Base-by-base conservation (phyloP, 495 filamentous ascomycete species). In the Patellaria atrata region DNA sequence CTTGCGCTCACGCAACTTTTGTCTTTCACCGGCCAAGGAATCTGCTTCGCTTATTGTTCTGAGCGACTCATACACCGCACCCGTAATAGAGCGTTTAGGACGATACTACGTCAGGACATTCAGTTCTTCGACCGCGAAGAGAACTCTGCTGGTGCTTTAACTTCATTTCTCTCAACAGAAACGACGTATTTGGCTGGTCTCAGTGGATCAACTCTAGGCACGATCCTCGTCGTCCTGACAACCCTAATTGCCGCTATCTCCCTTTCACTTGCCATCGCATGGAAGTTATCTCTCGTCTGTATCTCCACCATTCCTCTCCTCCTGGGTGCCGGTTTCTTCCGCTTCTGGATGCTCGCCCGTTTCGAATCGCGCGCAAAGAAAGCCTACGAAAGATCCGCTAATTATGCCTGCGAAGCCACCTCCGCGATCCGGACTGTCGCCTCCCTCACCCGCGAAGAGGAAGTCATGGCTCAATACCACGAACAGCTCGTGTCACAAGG, bases 21-120 rank as follows among this genome's bases (percentile, higher is more conserved):
- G 32, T 68, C 73, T 1, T 79, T 79, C 44, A 60, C 65, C 22
- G 49, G 48, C 22, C 79, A 87, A 44, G 86, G 83, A 24, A 40
- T 80, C 14, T 64, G 71, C 3, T 91, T 94, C 39, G 85, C 81
- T 5, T 78, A 76, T 47, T 84, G 80, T 60, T 91, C 80, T 1
- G 83, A 91, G 55, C 59, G 73, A 15, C 67, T 96, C 22, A 69
- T 94, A 37, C 79, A 81, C 51, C 73, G 86, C 5, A 79, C 82
- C 4, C 69, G 87, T 39, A 73, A 84, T 55, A 63, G 57, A 32
- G 73, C 84, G 18, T 96, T 97, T 63, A 68, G 82, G 24, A 64
- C 73, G 22, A 89, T 94, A 62, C 65, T 96, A n/a, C 77, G 86
- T 7, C 87, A 96, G 49, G 85, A 96, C 40, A 82, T 94, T 38